Evolutionary conservation across 192 early-diverging fungal genomes (phyloP).

Genomic region (Podochytrium sp.): DNA sequence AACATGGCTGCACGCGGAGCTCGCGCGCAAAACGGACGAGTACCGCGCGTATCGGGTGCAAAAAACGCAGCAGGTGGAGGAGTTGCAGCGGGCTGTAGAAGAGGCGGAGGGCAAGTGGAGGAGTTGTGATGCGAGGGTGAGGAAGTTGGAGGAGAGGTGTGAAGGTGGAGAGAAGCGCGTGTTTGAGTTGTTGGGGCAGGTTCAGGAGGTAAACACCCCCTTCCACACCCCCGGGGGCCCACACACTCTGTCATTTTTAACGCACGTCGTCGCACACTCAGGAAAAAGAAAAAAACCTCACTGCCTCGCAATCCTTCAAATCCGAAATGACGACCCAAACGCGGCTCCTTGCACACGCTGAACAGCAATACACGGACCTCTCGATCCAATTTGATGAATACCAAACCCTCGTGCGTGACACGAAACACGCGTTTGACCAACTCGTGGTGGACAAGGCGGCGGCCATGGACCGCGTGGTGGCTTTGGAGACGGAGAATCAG

Average conservation of each 20-base stretch:
- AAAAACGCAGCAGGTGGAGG: conserved; percentile 24
- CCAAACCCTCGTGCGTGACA: conserved; percentile 1
- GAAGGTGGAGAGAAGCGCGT: conserved; percentile 40
- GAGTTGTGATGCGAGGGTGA: neutral
- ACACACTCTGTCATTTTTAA: too few species aligned
- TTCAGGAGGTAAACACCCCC: conserved; percentile 37
- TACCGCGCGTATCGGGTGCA: conserved; percentile 56
- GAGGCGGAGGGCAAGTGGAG: neutral
- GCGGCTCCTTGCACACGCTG: conserved; percentile 54
- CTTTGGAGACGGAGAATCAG: neutral
- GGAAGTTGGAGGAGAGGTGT: conserved; percentile 16
- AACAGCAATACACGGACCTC: neutral
- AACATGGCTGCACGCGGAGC: conserved; percentile 70
- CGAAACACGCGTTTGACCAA: conserved; percentile 10
- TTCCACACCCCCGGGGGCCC: too few species aligned
- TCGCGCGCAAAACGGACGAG: conserved; percentile 58
- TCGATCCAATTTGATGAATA: neutral
- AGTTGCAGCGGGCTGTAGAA: neutral
- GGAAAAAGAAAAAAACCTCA: conserved; percentile 26
- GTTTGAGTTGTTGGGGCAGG: conserved; percentile 38
- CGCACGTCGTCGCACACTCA: neutral
- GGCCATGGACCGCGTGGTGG: neutral
- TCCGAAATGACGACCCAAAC: conserved; percentile 66
- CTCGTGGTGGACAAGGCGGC: neutral
- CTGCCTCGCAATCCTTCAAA: conserved; percentile 55